These are phyloP conservation scores for Meredithiella fracta DNA, from an alignment of 2,329 filamentous ascomycete species.

Conservation along the genomic window DNA sequence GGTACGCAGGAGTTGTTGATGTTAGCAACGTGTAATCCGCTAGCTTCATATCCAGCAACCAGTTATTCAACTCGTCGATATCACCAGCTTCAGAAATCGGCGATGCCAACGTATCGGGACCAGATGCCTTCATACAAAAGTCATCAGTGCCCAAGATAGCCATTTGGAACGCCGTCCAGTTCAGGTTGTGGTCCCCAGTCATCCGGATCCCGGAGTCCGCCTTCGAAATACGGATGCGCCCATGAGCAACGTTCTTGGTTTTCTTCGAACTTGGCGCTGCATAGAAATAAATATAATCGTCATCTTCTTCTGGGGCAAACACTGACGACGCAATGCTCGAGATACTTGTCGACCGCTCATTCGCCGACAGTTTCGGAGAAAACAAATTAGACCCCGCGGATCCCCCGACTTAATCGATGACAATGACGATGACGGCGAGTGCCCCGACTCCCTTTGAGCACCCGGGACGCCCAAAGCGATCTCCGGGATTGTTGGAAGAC, in stretches of 20 bases:
- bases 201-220: conserved; percentile 22
- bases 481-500: conserved; percentile 29
- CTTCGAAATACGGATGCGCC: conserved; percentile 36
- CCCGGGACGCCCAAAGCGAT: conserved; percentile 18
- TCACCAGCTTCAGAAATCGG: conserved; percentile 29
- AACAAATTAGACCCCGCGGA: conserved; percentile 2
- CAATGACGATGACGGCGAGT: conserved; percentile 4
- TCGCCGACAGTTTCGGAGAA: not conserved
- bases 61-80: conserved; percentile 30
- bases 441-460: conserved; percentile 16
- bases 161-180: conserved; percentile 52
- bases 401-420: conserved; percentile 2
- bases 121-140: conserved; percentile 22
- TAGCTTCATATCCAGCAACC: conserved; percentile 28
- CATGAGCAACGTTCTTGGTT: conserved; percentile 35
- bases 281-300: conserved; percentile 32
- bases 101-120: conserved; percentile 16
- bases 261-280: conserved; percentile 34
- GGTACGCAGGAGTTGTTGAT: not conserved
- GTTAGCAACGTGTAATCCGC: conserved; percentile 4
- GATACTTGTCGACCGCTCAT: conserved; percentile 1
- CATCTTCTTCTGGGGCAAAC: conserved; percentile 22
- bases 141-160: conserved; percentile 42
- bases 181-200: conserved; percentile 26
- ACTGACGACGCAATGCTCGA: conserved; percentile 6